Evolutionary conservation across 768 basidiomycete species (phyloP).

Genomic region (Tylopilus sp.): DNA sequence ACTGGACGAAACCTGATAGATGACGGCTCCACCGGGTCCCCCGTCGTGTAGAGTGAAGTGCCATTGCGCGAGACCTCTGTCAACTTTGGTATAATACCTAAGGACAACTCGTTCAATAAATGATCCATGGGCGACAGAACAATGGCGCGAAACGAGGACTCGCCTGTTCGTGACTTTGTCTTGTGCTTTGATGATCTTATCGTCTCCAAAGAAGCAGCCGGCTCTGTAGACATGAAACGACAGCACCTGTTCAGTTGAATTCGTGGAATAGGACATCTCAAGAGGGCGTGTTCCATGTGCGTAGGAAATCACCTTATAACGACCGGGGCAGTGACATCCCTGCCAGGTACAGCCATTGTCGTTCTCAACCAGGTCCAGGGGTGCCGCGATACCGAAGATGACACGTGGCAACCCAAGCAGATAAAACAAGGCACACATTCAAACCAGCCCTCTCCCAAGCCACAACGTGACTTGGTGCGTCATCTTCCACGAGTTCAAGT

Average conservation of each 20-base stretch:
- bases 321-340: too few relatives aligned
- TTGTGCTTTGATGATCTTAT: conserved; percentile 24
- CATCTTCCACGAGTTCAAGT: too few relatives aligned
- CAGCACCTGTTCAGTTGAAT: background rate
- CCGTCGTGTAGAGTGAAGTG: conserved; percentile 17
- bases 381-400: background rate
- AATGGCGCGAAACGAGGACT: too few relatives aligned
- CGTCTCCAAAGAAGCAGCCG: conserved; percentile 24
- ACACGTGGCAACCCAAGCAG: too few relatives aligned
- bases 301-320: background rate
- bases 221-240: conserved; percentile 27
- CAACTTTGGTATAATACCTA: conserved; percentile 24
- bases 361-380: background rate
- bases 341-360: background rate
- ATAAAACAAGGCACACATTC: background rate
- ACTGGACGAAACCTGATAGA: conserved; percentile 22
- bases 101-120: background rate
- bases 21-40: conserved; percentile 14
- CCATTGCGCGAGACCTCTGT: conserved; percentile 18
- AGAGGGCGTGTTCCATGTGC: background rate
- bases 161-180: conserved; percentile 23
- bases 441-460: too few relatives aligned
- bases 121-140: too few relatives aligned
- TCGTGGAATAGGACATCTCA: background rate
- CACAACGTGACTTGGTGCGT: too few relatives aligned